phyloP scores from a whole-genome alignment of 1,284 basidiomycete genomes.

The Cryptococcus amylolentus region DNA sequence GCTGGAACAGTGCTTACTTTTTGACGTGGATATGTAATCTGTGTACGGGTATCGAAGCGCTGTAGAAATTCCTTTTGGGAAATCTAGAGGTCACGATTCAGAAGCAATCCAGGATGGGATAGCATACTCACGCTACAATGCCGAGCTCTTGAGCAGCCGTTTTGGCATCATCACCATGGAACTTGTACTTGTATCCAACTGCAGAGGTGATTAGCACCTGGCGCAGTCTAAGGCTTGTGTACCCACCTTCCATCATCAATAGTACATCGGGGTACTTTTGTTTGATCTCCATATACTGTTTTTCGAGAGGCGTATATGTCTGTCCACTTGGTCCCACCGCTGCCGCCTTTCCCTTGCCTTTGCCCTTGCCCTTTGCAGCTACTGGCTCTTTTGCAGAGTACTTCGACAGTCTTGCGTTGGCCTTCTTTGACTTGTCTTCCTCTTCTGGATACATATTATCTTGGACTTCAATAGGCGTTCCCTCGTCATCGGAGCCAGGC shows the following conservation, averaged over 20 bases:
- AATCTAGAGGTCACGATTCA: constrained; percentile 49
- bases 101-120: no score
- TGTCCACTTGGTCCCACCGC: constrained; percentile 71
- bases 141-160: constrained; percentile 77
- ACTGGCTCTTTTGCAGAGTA: constrained; percentile 27
- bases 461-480: constrained; percentile 19
- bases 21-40: constrained; percentile 81
- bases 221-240: neutral
- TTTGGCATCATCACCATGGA: constrained; percentile 86
- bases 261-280: constrained; percentile 68
- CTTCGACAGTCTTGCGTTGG: constrained; percentile 15
- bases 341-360: constrained; percentile 52
- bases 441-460: constrained; percentile 18
- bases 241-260: constrained; percentile 68
- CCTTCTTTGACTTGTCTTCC: constrained; percentile 23
- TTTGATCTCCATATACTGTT: constrained; percentile 72
- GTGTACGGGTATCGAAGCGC: constrained; percentile 77
- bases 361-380: constrained; percentile 28
- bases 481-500: constrained; percentile 9
- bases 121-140: constrained; percentile 57
- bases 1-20: constrained; percentile 58
- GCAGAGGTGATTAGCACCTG: constrained; percentile 3
- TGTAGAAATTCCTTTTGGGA: constrained; percentile 71
- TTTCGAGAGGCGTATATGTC: constrained; percentile 76
- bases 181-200: constrained; percentile 83